phyloP scores from a whole-genome alignment of 73 alveolate genomes.

The Effrenium voratum region DNA sequence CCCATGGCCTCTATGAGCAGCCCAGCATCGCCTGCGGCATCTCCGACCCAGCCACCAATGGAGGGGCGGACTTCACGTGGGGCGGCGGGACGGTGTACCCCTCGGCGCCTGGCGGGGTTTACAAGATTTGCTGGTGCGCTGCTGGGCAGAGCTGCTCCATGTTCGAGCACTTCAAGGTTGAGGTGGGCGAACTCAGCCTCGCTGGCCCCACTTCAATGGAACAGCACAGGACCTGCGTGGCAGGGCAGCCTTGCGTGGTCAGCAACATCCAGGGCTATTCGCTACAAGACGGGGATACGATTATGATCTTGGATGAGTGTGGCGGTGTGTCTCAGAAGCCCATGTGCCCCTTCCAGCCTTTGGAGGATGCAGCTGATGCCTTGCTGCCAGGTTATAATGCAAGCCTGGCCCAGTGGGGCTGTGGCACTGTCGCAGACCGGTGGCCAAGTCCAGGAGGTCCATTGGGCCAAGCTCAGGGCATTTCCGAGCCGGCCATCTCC shows the following conservation, averaged over 20 bases:
- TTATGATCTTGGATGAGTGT: slow-evolving; percentile 64
- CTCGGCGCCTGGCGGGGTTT: slow-evolving; percentile 28
- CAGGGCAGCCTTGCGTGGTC: slow-evolving; percentile 72
- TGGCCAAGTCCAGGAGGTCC: slow-evolving; percentile 37
- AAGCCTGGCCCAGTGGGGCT: background rate
- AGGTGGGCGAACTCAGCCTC: slow-evolving; percentile 26
- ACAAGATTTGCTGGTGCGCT: slow-evolving; percentile 73
- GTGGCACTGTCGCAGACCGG: slow-evolving; percentile 42
- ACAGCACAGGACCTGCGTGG: slow-evolving; percentile 72
- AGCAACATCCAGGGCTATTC: slow-evolving; percentile 19
- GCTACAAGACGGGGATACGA: slow-evolving; percentile 30
- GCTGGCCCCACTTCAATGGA: slow-evolving; percentile 55
- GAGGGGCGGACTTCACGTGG: slow-evolving; percentile 33
- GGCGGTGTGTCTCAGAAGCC: slow-evolving; percentile 5
- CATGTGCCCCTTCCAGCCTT: background rate
- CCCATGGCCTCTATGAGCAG: slow-evolving; percentile 4
- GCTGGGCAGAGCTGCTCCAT: slow-evolving; percentile 53
- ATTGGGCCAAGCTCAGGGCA: background rate
- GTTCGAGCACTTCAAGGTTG: slow-evolving; percentile 66
- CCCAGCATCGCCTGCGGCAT: slow-evolving; percentile 45
- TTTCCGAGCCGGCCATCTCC: slow-evolving; percentile 68
- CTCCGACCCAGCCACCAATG: slow-evolving; percentile 4
- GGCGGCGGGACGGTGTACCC: background rate
- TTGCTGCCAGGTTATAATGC: background rate
- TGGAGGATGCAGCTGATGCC: background rate